These are phyloP conservation scores for Zymoseptoria crescenta DNA, from an alignment of 2,329 filamentous ascomycete genomes.

Conservation along the genomic window DNA sequence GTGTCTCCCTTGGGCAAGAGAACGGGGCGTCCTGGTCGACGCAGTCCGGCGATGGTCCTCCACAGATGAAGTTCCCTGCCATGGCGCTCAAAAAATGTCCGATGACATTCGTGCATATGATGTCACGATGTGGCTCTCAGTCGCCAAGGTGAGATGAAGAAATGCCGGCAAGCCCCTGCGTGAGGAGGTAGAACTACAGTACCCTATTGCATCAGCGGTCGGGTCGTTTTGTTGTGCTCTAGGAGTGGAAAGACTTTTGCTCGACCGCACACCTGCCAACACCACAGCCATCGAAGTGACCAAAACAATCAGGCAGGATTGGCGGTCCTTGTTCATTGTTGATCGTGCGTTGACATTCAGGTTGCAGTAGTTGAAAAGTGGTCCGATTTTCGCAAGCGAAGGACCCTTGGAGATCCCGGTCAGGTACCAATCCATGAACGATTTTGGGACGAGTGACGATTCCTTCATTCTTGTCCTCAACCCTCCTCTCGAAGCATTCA, in stretches of 20 bases:
- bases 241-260: no score
- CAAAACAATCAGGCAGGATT: background rate
- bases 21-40: background rate
- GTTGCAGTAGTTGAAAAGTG: background rate
- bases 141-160: background rate
- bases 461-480: no score
- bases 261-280: no score
- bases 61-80: no score
- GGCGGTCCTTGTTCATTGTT: background rate
- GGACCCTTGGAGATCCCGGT: background rate
- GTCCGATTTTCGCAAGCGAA: background rate
- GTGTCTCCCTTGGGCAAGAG: background rate
- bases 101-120: background rate
- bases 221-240: no score
- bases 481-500: background rate
- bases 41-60: background rate
- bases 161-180: no score
- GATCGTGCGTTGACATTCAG: background rate
- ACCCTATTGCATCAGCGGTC: no score
- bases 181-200: no score
- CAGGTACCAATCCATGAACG: background rate
- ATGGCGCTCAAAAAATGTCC: background rate
- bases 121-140: background rate
- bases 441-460: no score
- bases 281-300: background rate